phyloP scores from a whole-genome alignment of 2,329 filamentous ascomycete species.

The Cladosporium austrohemisphaericum region DNA sequence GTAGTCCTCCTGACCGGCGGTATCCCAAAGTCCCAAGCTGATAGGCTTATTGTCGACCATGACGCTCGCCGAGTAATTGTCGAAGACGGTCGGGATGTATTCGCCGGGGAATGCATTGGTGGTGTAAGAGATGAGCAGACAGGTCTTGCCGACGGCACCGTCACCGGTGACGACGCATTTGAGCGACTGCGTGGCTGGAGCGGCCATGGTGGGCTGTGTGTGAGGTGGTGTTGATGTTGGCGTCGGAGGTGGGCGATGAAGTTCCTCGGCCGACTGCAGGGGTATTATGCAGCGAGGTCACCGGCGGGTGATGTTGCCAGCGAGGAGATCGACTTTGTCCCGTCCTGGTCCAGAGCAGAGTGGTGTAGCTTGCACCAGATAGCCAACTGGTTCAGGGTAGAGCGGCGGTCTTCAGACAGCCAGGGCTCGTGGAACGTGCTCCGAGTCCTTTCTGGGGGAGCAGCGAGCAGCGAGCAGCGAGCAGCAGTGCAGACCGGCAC shows the following conservation, averaged over 20 bases:
- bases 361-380: slow-evolving; percentile 3
- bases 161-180: slow-evolving; percentile 98
- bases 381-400: slow-evolving; percentile 5
- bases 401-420: slow-evolving; percentile 10
- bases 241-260: slow-evolving; percentile 1
- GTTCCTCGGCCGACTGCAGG: not conserved
- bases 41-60: slow-evolving; percentile 99
- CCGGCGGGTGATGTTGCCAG: not conserved
- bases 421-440: slow-evolving; percentile 10
- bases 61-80: slow-evolving; percentile 98
- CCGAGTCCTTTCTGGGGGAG: slow-evolving; percentile 8
- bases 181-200: slow-evolving; percentile 39
- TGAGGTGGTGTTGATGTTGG: slow-evolving; percentile 7
- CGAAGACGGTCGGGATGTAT: slow-evolving; percentile 98
- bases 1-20: slow-evolving; percentile 97
- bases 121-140: slow-evolving; percentile 97
- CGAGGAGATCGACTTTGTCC: not conserved
- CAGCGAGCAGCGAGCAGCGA: not conserved
- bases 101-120: slow-evolving; percentile 99
- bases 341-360: not conserved
- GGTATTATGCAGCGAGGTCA: slow-evolving; percentile 11
- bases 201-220: slow-evolving; percentile 16
- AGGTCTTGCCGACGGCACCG: slow-evolving; percentile 99
- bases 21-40: slow-evolving; percentile 96
- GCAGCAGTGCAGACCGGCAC: not conserved